Evolutionary conservation across 768 basidiomycete genomes (phyloP), one percentile per base, ranked within the genome.

Genomic region (Cyclocybe cylindracea): DNA sequence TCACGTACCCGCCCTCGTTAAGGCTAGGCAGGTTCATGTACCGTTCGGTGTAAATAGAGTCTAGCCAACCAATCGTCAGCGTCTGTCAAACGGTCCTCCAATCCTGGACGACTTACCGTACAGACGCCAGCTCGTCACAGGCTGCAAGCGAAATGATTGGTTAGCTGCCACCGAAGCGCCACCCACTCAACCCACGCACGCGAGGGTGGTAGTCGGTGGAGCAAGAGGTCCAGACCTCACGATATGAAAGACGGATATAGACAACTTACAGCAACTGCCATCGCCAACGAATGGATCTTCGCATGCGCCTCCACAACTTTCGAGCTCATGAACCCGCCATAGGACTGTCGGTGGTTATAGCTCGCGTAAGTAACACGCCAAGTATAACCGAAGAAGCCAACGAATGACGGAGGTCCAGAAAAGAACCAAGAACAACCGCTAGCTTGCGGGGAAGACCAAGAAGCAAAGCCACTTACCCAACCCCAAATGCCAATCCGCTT

Each of bases 41-140:
- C 13, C 97, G 86, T 61, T 99, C 97, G 2, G 97, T 99, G 68
- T 98, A 98, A 57, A 98, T 88, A 0, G 94, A 89, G 72, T 98
- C 94, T 90, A 59, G 2, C 24, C 45, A 55, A 14, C 41, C 13
- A 19, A 34, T 37, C 18, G 46, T 55, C 10, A 54, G 43, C 35
- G 49, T 57, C 16, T 54, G 40, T 31, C 16, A 31, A 14, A 19
- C 8, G 10, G 19, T 46, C 19, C 14, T 34, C 37, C n/a, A 24
- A 6, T 29, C 19, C n/a, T 14, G 48, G 14, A 34, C 39, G 55
- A 57, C 79, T 66, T 63, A 88, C 87, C 88, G 58, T 94, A 91
- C 45, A 91, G 64, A 41, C 76, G 76, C 91, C 93, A 95, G 59
- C 89, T 91, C 3, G 89, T 91, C 43, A 96, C 94, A 50, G 94